Evolutionary conservation across 495 filamentous ascomycete genomes (phyloP).

Genomic region (Tuber aestivum): DNA sequence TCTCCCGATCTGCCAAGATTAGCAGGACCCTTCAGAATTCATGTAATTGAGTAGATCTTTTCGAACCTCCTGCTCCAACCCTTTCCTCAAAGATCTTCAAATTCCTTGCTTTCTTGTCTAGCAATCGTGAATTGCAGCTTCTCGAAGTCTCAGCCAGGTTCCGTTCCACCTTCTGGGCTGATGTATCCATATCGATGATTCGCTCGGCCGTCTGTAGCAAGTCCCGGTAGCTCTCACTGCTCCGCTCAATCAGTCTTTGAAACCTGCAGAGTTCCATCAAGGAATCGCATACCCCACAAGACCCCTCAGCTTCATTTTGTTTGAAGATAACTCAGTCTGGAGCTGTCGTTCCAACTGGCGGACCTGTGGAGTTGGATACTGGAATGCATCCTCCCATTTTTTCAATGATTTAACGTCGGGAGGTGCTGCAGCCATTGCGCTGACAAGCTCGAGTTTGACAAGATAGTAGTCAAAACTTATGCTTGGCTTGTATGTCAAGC

Average conservation of each 20-base stretch:
- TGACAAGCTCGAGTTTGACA: background rate
- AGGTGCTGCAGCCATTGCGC: conserved; percentile 17
- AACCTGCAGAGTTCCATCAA: background rate
- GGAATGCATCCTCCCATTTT: conserved; percentile 43
- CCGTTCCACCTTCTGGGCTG: conserved; percentile 67
- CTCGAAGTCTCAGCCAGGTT: conserved; percentile 65
- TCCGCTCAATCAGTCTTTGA: background rate
- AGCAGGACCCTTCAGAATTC: conserved; percentile 41
- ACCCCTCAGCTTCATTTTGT: conserved; percentile 78
- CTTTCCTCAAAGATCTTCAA: conserved; percentile 55
- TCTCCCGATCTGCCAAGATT: conserved; percentile 48
- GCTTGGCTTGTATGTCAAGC: background rate
- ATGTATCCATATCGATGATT: conserved; percentile 78
- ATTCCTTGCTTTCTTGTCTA: conserved; percentile 63
- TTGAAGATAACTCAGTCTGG: conserved; percentile 60
- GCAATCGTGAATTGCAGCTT: conserved; percentile 65
- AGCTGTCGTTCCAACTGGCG: conserved; percentile 54
- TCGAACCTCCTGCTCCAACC: conserved; percentile 48
- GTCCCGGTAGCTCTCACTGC: conserved; percentile 79
- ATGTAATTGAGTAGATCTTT: conserved; percentile 39
- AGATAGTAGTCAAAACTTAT: background rate
- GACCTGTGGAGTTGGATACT: conserved; percentile 54
- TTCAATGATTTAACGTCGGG: conserved; percentile 31
- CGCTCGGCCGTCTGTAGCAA: conserved; percentile 86
- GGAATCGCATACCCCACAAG: conserved; percentile 67